These are phyloP conservation scores for Eremothecium coryli DNA, from an alignment of 1,139 yeast genomes.

Conservation along the genomic window DNA sequence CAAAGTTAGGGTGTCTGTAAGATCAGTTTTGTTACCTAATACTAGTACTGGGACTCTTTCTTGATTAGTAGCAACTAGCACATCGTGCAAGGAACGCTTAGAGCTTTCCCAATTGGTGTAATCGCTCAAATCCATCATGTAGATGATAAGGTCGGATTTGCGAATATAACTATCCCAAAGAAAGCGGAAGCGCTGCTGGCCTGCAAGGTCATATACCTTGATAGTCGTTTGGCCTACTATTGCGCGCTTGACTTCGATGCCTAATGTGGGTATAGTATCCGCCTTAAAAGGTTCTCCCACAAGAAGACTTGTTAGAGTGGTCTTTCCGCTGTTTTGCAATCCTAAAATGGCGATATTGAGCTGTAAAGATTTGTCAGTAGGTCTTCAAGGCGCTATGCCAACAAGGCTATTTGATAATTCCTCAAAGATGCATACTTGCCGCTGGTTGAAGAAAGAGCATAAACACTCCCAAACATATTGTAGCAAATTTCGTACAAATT, in stretches of 20 bases:
- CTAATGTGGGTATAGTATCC: slow-evolving; percentile 19
- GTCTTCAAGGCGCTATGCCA: neutral
- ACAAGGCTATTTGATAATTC: neutral
- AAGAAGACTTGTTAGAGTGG: slow-evolving; percentile 14
- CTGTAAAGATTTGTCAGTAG: slow-evolving; percentile 6
- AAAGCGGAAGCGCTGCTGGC: slow-evolving; percentile 18
- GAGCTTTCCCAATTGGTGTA: slow-evolving; percentile 12
- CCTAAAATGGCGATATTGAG: slow-evolving; percentile 19
- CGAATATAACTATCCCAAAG: slow-evolving; percentile 17
- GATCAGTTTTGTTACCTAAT: slow-evolving; percentile 18
- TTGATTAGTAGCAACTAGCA: slow-evolving; percentile 14
- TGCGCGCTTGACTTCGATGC: slow-evolving; percentile 13
- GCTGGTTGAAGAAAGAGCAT: slow-evolving; percentile 1
- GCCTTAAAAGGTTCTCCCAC: slow-evolving; percentile 15
- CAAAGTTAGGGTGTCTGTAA: slow-evolving; percentile 6
- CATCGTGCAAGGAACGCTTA: slow-evolving; percentile 12
- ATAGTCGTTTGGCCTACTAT: slow-evolving; percentile 14
- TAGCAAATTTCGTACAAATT: neutral
- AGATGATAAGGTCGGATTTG: slow-evolving; percentile 18
- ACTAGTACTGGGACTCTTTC: slow-evolving; percentile 16
- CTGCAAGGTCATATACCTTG: slow-evolving; percentile 16
- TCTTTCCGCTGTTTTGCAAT: slow-evolving; percentile 21
- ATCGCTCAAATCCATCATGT: slow-evolving; percentile 21
- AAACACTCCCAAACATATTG: neutral
- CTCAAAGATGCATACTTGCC: slow-evolving; percentile 3